phyloP scores from a whole-genome alignment of 176 grass and related monocot species.

The Carex kokanica region DNA sequence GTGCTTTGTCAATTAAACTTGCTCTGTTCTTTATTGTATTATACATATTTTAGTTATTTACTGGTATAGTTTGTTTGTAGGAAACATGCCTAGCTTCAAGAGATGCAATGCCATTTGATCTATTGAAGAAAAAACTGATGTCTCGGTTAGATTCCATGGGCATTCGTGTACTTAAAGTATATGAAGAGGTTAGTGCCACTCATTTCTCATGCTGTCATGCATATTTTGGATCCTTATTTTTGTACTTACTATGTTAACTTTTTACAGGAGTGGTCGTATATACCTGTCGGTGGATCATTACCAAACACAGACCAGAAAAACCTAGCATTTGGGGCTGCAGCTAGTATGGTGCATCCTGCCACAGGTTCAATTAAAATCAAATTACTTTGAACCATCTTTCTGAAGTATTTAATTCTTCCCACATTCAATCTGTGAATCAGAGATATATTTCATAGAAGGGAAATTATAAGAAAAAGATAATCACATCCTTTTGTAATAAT shows the following conservation, averaged over 20 bases:
- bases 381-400: not conserved
- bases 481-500: not conserved
- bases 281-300: constrained; percentile 96
- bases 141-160: constrained; percentile 78
- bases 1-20: constrained; percentile 27
- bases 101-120: constrained; percentile 94
- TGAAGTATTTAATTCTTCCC: not conserved
- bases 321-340: constrained; percentile 98
- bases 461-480: not conserved
- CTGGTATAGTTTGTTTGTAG: constrained; percentile 35
- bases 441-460: not conserved
- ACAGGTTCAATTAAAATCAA: constrained; percentile 48
- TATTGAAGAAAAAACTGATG: constrained; percentile 94
- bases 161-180: constrained; percentile 63
- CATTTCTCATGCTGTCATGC: not conserved
- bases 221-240: not conserved
- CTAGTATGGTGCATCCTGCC: constrained; percentile 99
- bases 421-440: not conserved
- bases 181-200: constrained; percentile 64
- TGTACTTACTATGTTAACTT: constrained; percentile 26
- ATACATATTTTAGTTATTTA: not conserved
- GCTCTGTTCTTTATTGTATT: not conserved
- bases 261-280: constrained; percentile 89
- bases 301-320: constrained; percentile 96
- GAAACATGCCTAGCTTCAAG: constrained; percentile 98